Percentiles rank a stretch among this genome's conserved stretches.
Evolutionary conservation across 2,329 filamentous ascomycete genomes (phyloP).

Genomic region (Penicillium sp.): DNA sequence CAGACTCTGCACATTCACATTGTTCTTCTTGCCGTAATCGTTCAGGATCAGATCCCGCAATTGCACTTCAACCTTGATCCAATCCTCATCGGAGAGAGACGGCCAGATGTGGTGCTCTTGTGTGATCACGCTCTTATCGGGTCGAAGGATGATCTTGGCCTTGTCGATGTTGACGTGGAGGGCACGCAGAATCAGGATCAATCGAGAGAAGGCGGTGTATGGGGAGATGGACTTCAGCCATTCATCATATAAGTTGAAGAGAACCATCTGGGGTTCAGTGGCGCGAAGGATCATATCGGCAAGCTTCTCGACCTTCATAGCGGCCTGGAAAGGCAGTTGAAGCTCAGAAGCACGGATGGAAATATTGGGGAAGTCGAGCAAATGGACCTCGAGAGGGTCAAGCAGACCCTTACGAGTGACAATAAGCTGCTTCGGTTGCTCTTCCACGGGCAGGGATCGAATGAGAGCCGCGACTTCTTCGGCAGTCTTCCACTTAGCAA

Average conservation of each 20-base stretch:
- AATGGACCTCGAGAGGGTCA: slow-evolving; percentile 93
- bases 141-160: slow-evolving; percentile 90
- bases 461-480: slow-evolving; percentile 99
- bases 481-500: slow-evolving; percentile 99
- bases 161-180: slow-evolving; percentile 98
- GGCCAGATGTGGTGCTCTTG: slow-evolving; percentile 99
- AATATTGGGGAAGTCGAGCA: slow-evolving; percentile 98
- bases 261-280: slow-evolving; percentile 98
- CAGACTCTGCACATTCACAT: slow-evolving; percentile 95
- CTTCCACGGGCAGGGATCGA: slow-evolving; percentile 90
- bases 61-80: slow-evolving; percentile 99
- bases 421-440: slow-evolving; percentile 98
- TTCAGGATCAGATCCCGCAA: slow-evolving; percentile 94
- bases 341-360: slow-evolving; percentile 96
- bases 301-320: slow-evolving; percentile 99
- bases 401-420: slow-evolving; percentile 96
- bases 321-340: slow-evolving; percentile 96
- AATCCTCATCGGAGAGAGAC: slow-evolving; percentile 88
- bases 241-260: slow-evolving; percentile 98
- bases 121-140: slow-evolving; percentile 97
- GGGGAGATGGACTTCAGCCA: slow-evolving; percentile 99
- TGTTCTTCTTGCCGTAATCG: slow-evolving; percentile 99
- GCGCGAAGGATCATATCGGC: slow-evolving; percentile 98
- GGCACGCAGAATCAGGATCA: slow-evolving; percentile 89
- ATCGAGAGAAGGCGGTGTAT: slow-evolving; percentile 95